Evolutionary conservation across 129 eudicot species (phyloP), one percentile per base, ranked within the genome.

Genomic region (Chrysanthemum lavandulifolium): DNA sequence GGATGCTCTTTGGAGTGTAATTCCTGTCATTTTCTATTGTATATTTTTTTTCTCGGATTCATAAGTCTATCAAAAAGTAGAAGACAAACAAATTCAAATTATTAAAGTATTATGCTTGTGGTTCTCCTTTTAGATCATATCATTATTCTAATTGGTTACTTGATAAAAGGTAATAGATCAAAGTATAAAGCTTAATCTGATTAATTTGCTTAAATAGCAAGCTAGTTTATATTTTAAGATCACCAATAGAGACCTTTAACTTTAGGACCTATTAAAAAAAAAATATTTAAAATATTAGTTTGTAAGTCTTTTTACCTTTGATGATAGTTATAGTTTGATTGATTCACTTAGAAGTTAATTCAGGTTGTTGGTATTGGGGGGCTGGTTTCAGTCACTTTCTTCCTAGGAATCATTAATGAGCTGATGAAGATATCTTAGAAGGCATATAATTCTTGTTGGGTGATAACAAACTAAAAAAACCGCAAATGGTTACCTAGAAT

Each of bases 1-100:
- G 9, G n/a, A n/a, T 72, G 65, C 5, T 77, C 3, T 77, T 61
- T 53, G 69, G 67, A 13, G 55, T 67, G 72, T 78, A 58, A 65
- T 66, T 65, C 53, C 7, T 69, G 83, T 81, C 88, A 63, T 80
- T 78, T 83, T 83, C 80, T 69, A 49, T 52, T 58, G 29, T 63
- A 59, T 31, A 21, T 52, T 66, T 73, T 73, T 75, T 60, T 56
- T 68, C 60, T 78, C 29, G 82, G 82, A 81, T 80, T 86, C 82
- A 69, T 67, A 71, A 71, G 67, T 63, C 67, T 56, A 62, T 73
- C 68, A 15, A 71, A 78, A 56, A 67, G 65, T 15, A 47, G 16
- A 23, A 29, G 50, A 4, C 3, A 13, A 13, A 33, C 0, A 33
- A 9, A 64, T 8, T 40, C 27, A 68, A 47, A 14, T 49, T 49